Conservation (phyloP, 2,329 filamentous ascomycete species). For the Rutstroemia sp. region DNA sequence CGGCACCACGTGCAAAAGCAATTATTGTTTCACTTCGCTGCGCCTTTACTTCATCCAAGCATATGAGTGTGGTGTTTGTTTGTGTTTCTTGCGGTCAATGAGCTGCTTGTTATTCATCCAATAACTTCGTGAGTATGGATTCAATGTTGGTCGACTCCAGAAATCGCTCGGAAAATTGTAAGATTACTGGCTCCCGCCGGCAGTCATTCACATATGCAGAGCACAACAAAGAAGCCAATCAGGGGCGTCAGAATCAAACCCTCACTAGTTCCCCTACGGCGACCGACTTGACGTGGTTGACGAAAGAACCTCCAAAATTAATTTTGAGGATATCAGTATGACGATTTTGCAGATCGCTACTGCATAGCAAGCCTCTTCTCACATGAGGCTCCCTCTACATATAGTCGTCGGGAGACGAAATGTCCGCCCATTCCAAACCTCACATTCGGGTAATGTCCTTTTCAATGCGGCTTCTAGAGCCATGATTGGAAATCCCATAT, state of each 20-base stretch:
- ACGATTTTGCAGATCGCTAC: background rate
- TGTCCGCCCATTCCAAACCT: background rate
- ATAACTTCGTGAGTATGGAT: too few species aligned
- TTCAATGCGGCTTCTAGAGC: background rate
- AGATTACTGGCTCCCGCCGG: too few species aligned
- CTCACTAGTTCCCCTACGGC: background rate
- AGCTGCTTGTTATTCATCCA: too few species aligned
- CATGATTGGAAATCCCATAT: background rate
- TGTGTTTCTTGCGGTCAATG: too few species aligned
- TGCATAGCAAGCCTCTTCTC: background rate
- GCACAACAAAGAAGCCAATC: too few species aligned
- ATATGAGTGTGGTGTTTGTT: too few species aligned
- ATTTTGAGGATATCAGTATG: background rate
- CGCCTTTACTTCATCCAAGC: too few species aligned
- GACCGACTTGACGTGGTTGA: background rate
- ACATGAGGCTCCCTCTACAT: background rate
- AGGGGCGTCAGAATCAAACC: background rate
- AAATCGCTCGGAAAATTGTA: too few species aligned
- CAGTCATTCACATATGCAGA: too few species aligned
- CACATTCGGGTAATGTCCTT: background rate
- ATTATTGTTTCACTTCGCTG: too few species aligned
- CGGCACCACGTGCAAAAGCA: too few species aligned
- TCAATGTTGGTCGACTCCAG: too few species aligned
- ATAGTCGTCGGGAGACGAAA: background rate
- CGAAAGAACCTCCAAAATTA: background rate